Conservation (phyloP, 1,139 yeast genomes). For the Debaryomyces robertsiae region DNA sequence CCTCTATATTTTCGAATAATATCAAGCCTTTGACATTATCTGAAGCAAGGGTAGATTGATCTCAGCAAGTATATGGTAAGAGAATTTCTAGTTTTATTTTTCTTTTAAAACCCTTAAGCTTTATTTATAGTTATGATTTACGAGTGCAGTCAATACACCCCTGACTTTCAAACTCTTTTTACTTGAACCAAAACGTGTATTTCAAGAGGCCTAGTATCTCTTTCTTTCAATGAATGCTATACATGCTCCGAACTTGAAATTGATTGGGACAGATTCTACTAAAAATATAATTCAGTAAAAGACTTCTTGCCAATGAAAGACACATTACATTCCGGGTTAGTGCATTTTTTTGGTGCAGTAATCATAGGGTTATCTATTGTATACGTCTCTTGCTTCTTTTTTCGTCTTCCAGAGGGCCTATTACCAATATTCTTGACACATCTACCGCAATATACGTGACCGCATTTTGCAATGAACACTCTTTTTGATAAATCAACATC, state of each 20-base stretch:
- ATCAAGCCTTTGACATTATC: conserved; percentile 53
- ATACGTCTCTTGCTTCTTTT: conserved; percentile 15
- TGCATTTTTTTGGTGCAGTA: conserved; percentile 54
- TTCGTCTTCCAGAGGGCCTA: conserved; percentile 29
- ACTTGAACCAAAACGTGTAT: not conserved
- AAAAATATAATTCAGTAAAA: conserved; percentile 43
- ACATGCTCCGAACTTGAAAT: no score
- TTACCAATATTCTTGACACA: conserved; percentile 66
- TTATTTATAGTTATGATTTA: not conserved
- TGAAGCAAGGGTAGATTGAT: conserved; percentile 50
- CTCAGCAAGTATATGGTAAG: not conserved
- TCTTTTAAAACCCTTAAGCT: not conserved
- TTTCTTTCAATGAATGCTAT: no score
- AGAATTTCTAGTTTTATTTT: not conserved
- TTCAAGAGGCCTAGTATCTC: no score
- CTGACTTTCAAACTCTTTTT: not conserved
- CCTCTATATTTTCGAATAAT: conserved; percentile 50
- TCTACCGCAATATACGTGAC: conserved; percentile 85
- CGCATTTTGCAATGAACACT: conserved; percentile 72
- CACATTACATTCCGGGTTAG: conserved; percentile 41
- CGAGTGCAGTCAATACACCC: not conserved
- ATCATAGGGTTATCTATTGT: conserved; percentile 48
- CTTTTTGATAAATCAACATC: conserved; percentile 69
- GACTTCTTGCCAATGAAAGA: conserved; percentile 33
- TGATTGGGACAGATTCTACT: no score